phyloP scores from a whole-genome alignment of 2,329 filamentous ascomycete genomes.

The Berkeleyomyces rouxiae region DNA sequence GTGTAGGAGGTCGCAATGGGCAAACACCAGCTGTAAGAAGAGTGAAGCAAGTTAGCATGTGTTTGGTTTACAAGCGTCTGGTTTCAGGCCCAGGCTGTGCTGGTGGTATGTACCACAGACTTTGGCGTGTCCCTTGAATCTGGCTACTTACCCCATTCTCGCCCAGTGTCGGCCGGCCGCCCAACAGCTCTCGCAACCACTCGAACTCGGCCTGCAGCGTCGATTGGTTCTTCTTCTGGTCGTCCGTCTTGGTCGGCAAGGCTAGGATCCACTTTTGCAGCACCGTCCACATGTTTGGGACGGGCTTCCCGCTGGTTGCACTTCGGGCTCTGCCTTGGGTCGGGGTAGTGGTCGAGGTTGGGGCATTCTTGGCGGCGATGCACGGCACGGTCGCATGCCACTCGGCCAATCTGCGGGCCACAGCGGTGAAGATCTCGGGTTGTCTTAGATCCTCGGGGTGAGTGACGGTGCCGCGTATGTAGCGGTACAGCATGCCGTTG shows the following conservation, averaged over 20 bases:
- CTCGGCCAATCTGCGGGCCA: constrained; percentile 70
- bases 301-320: constrained; percentile 48
- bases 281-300: constrained; percentile 86
- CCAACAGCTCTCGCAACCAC: constrained; percentile 52
- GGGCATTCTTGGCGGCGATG: constrained; percentile 23
- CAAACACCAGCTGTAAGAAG: constrained; percentile 56
- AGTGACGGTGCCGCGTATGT: constrained; percentile 66
- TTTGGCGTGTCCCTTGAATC: neutral
- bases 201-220: constrained; percentile 59
- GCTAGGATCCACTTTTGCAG: constrained; percentile 92
- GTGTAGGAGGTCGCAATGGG: constrained; percentile 88
- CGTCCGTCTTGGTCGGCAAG: constrained; percentile 55
- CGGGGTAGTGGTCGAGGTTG: neutral
- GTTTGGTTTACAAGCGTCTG: neutral
- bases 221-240: constrained; percentile 49
- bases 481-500: constrained; percentile 92
- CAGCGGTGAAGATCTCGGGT: constrained; percentile 61
- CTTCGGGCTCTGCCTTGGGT: constrained; percentile 17
- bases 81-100: too few relatives aligned
- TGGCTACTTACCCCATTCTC: constrained; percentile 45
- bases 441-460: constrained; percentile 63
- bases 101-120: neutral
- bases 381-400: constrained; percentile 71
- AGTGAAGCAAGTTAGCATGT: neutral
- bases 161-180: constrained; percentile 61